Evolutionary conservation across 176 grass and related monocot species (phyloP).

Genomic region (Metroxylon sagu): DNA sequence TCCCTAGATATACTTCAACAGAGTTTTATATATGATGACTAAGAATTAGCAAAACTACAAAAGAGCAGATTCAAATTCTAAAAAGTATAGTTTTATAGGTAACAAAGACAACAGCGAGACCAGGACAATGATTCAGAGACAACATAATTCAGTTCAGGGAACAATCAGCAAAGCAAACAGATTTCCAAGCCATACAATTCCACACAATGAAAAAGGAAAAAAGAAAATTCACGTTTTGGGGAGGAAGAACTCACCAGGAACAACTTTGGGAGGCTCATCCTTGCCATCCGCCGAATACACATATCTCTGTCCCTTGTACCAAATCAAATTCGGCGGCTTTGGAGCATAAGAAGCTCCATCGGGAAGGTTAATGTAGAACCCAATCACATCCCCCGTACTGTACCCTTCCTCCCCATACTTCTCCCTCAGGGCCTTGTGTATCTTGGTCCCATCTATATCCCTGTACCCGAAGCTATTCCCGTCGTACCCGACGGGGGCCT

Average conservation of each 20-base stretch:
- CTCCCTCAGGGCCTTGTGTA: conserved; percentile 66
- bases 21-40: no score
- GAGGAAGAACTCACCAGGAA: conserved; percentile 59
- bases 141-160: not conserved
- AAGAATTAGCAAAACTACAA: no score
- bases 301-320: conserved; percentile 75
- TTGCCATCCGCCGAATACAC: conserved; percentile 48
- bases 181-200: not conserved
- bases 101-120: no score
- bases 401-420: conserved; percentile 61
- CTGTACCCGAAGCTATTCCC: conserved; percentile 63
- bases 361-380: conserved; percentile 82
- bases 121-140: no score
- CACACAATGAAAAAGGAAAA: no score
- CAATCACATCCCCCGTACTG: conserved; percentile 61
- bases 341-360: conserved; percentile 63
- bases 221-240: not conserved
- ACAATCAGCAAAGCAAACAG: not conserved
- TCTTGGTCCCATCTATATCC: conserved; percentile 70
- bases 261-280: conserved; percentile 42
- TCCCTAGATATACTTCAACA: no score
- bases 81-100: no score
- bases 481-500: conserved; percentile 73
- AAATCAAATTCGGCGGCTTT: conserved; percentile 56
- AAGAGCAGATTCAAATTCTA: no score